Percentiles rank a stretch among this genome's conserved stretches.
Evolutionary conservation across 2,329 filamentous ascomycete genomes (phyloP).

Genomic region (Neonectria punicea): DNA sequence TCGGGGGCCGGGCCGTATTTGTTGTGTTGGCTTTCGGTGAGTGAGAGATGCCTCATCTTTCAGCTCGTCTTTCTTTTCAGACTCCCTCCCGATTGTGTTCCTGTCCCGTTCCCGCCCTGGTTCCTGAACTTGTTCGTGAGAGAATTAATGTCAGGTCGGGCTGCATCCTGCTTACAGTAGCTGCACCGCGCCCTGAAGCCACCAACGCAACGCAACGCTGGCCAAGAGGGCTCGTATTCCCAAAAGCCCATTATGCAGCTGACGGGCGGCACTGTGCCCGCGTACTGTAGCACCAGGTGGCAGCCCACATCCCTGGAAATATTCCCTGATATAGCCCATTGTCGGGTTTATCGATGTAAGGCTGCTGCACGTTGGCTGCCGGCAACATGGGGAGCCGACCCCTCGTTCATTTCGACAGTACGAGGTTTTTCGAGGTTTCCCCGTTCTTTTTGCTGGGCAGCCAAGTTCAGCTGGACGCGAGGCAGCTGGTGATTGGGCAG

Average conservation of each 20-base stretch:
- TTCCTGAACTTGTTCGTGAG: conserved; percentile 1
- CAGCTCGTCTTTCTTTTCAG: neutral
- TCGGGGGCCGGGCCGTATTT: neutral
- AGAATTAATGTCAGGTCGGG: neutral
- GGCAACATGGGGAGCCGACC: neutral
- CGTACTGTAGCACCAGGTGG: neutral
- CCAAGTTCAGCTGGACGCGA: neutral
- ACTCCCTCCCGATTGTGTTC: neutral
- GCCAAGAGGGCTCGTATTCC: conserved; percentile 17
- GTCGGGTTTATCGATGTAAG: conserved; percentile 7
- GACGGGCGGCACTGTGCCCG: neutral
- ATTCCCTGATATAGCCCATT: neutral
- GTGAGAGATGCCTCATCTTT: neutral
- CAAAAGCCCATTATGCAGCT: conserved; percentile 11
- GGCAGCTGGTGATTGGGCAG: neutral
- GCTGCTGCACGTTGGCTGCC: conserved; percentile 12
- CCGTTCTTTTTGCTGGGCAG: neutral
- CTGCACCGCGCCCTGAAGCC: conserved; percentile 4
- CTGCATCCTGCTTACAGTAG: conserved; percentile 3
- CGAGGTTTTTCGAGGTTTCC: neutral
- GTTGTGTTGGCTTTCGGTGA: neutral
- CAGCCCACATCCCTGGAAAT: neutral
- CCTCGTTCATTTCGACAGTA: neutral
- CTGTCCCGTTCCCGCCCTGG: conserved; percentile 4
- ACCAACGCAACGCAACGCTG: neutral